phyloP scores from a whole-genome alignment of 2,329 filamentous ascomycete species.

The Colletotrichum sp. region DNA sequence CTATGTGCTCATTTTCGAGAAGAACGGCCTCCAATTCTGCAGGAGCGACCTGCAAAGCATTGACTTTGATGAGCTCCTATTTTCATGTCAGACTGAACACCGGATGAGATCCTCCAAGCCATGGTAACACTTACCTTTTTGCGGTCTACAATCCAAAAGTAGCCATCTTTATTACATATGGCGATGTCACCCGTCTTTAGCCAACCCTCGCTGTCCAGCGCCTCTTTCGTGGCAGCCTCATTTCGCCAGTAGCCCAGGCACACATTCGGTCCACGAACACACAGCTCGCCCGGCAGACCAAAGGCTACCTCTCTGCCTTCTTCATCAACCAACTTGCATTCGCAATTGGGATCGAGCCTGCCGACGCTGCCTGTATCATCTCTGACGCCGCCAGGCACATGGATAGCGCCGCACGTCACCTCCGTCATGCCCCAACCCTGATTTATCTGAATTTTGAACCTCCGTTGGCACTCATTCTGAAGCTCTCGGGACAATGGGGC shows the following conservation, averaged over 20 bases:
- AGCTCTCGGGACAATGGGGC: constrained; percentile 53
- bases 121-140: constrained; percentile 44
- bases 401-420: constrained; percentile 45
- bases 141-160: constrained; percentile 52
- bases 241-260: constrained; percentile 66
- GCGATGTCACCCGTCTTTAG: constrained; percentile 65
- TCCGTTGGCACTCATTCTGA: constrained; percentile 50
- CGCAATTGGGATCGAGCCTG: constrained; percentile 56
- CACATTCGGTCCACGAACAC: constrained; percentile 59
- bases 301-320: constrained; percentile 52
- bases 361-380: constrained; percentile 55
- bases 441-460: constrained; percentile 43
- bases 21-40: constrained; percentile 61
- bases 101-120: not conserved
- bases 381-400: constrained; percentile 42
- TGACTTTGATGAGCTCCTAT: constrained; percentile 64
- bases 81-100: not conserved
- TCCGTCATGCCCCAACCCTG: constrained; percentile 71
- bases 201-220: constrained; percentile 57
- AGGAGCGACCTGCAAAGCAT: constrained; percentile 64
- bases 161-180: constrained; percentile 48
- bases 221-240: constrained; percentile 57
- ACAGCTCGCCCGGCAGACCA: constrained; percentile 59
- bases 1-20: constrained; percentile 54
- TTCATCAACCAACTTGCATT: constrained; percentile 59